Conservation (phyloP, 2,329 filamentous ascomycete species). For the Rutstroemia sp. region DNA sequence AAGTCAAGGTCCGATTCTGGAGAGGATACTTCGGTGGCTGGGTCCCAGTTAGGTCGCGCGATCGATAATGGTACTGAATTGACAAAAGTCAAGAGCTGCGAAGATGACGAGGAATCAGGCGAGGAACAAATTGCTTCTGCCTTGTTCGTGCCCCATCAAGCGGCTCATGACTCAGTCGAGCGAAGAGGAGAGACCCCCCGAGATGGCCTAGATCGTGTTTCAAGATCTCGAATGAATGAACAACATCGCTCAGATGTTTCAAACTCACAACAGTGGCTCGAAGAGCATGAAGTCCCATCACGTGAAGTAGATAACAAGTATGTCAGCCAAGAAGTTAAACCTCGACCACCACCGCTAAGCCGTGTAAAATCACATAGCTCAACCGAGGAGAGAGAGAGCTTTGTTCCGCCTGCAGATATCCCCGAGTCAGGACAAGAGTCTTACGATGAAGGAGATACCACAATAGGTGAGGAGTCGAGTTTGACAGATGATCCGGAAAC, state of each 20-base stretch:
- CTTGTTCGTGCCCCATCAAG: conserved; percentile 72
- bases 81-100: conserved; percentile 16
- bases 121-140: conserved; percentile 85
- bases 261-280: conserved; percentile 28
- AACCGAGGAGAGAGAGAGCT: conserved; percentile 11
- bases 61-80: conserved; percentile 35
- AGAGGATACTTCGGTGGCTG: not conserved
- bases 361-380: conserved; percentile 14
- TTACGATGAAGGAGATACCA: conserved; percentile 22
- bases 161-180: conserved; percentile 36
- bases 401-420: conserved; percentile 7
- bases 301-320: conserved; percentile 31
- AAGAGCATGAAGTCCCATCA: conserved; percentile 27
- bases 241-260: conserved; percentile 20
- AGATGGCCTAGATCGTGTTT: conserved; percentile 9
- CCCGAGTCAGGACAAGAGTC: conserved; percentile 14
- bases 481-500: conserved; percentile 23
- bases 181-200: conserved; percentile 14
- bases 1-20: conserved; percentile 13
- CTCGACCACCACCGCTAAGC: conserved; percentile 11
- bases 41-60: conserved; percentile 2
- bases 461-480: conserved; percentile 21
- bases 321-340: conserved; percentile 13
- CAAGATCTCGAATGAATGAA: conserved; percentile 10
- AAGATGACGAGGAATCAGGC: conserved; percentile 55